Conservation (phyloP, 768 basidiomycete species). For the Tylopilus balloui region DNA sequence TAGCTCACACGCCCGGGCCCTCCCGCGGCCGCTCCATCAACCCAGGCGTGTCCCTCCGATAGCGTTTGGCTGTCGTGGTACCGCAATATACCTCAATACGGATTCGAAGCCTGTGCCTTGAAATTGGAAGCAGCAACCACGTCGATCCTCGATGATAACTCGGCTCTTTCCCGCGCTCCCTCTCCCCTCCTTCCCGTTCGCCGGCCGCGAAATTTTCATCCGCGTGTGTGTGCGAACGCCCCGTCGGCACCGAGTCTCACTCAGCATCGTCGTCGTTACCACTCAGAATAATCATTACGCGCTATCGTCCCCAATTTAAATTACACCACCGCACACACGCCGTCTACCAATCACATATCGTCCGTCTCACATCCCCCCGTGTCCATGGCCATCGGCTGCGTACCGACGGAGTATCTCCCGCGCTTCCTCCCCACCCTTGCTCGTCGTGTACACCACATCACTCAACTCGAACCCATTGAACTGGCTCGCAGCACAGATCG, state of each 20-base stretch:
- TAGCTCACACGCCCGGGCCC: constrained; percentile 7
- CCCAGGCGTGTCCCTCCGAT: not conserved
- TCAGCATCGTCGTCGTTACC: not conserved
- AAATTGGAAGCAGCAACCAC: constrained; percentile 22
- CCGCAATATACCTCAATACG: constrained; percentile 20
- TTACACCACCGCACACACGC: constrained; percentile 10
- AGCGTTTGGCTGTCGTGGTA: constrained; percentile 1
- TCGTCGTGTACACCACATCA: constrained; percentile 74
- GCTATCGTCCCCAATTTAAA: constrained; percentile 6
- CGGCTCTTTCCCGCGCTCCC: constrained; percentile 6
- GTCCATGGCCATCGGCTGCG: constrained; percentile 40
- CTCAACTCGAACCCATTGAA: constrained; percentile 90
- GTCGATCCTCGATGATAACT: constrained; percentile 30
- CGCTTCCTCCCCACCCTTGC: constrained; percentile 52
- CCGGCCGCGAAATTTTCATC: constrained; percentile 9
- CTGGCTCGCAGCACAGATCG: constrained; percentile 92
- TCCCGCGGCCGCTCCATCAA: constrained; percentile 15
- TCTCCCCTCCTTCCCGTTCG: constrained; percentile 6
- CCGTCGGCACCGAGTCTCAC: constrained; percentile 11
- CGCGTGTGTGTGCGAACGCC: not conserved
- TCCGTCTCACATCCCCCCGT: constrained; percentile 18
- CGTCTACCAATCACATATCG: not conserved
- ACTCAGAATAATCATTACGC: constrained; percentile 13
- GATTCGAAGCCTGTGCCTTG: constrained; percentile 26
- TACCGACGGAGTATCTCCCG: constrained; percentile 47